Conservation (phyloP, 2,329 filamentous ascomycete genomes). For the Aspergillus oerlinghausenensis region DNA sequence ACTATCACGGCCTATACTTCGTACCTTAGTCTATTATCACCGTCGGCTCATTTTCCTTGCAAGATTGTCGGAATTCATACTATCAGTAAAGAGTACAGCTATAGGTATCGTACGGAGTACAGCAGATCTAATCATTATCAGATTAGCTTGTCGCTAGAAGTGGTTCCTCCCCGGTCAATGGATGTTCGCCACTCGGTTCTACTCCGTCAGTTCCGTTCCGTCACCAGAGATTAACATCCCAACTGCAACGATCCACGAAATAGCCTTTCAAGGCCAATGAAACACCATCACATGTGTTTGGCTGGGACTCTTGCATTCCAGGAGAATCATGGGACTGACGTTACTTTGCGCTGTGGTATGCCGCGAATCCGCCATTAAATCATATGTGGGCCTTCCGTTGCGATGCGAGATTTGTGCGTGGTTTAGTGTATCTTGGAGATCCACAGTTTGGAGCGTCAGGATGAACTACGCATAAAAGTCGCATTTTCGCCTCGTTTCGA, state of each 20-base stretch:
- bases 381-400: background rate
- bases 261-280: background rate
- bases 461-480: constrained; percentile 27
- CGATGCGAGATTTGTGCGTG: constrained; percentile 35
- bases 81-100: background rate
- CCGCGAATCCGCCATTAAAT: background rate
- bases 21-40: background rate
- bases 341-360: background rate
- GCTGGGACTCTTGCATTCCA: background rate
- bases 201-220: background rate
- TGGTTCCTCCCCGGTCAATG: background rate
- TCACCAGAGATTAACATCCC: background rate
- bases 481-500: constrained; percentile 18
- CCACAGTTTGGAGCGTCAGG: background rate
- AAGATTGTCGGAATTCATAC: background rate
- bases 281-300: background rate
- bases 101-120: background rate
- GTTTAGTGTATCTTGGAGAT: constrained; percentile 12
- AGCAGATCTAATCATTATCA: background rate
- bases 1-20: no score
- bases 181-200: background rate
- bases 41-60: background rate
- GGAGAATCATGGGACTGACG: background rate
- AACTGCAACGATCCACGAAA: background rate
- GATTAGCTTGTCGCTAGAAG: background rate